Evolutionary conservation across 2,329 filamentous ascomycete genomes (phyloP), one percentile per base, ranked within the genome.

Genomic region (Arthroderma sp.): DNA sequence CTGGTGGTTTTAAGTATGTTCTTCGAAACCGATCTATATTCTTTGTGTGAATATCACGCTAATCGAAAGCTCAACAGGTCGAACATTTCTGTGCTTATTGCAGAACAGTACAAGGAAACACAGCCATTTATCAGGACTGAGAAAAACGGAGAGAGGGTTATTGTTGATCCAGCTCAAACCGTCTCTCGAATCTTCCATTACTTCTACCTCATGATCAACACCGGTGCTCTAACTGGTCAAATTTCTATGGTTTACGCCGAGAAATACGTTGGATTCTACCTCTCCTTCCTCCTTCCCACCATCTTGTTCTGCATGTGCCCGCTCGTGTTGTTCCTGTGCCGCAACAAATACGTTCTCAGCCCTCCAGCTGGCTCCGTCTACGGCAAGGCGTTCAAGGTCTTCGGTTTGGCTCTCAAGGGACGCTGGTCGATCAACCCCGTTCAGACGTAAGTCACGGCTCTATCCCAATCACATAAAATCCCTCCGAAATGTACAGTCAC

Each of bases 251-350:
- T 78, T 31, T 87, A 83, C 55, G 77, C 81, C 1, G 83, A 86
- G 62, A 81, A 82, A 58, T 84, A 83, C 49, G 72, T 85, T 40
- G 82, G 82, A 5, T 86, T 84, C 68, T 87, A 80, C 78, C 71
- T 83, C 27, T 72, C 81, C 0, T 87, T 71, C 65, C 62, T 81
- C 34, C 69, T 85, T 7, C 81, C 81, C 6, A 85, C 81, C 1
- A 60, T 70, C 45, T 64, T 84, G 56, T 83, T 83, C 67, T 68
- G 75, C 36, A 44, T 73, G 40, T 78, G 77, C 45, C 81, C 81
- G 1, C 34, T 75, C 0, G 73, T 85, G 3, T 68, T 85, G 41
- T 66, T 70, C 50, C 62, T 73, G 49, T 72, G 74, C 57, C 72
- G 74, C 55, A 77, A 78, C 55, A 72, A 71, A 51, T 87, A 87